A percentile compares a stretch with the other conserved stretches of the same genome.
These are phyloP conservation scores for Colletotrichum truncatum DNA, from an alignment of 2,329 filamentous ascomycete species.

Conservation along the genomic window DNA sequence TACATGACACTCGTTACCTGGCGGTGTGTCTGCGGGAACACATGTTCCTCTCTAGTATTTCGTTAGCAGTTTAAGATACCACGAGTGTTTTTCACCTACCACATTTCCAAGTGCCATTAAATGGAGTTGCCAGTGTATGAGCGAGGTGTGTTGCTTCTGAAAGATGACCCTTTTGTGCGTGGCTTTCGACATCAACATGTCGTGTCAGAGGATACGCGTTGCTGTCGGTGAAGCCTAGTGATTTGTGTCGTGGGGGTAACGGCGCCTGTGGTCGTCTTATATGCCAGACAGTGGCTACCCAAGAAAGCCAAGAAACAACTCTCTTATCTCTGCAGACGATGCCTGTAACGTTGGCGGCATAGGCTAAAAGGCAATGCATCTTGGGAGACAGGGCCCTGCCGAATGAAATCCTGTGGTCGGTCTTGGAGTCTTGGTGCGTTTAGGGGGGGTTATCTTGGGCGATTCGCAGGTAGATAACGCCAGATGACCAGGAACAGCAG, in stretches of 20 bases:
- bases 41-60: background rate
- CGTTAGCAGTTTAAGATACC: conserved; percentile 29
- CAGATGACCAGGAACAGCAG: conserved; percentile 7
- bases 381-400: conserved; percentile 1
- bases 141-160: background rate
- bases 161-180: no score
- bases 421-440: background rate
- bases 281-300: background rate
- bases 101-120: background rate
- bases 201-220: no score
- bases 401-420: background rate
- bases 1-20: background rate
- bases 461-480: conserved; percentile 8
- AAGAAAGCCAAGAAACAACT: background rate
- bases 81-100: conserved; percentile 12
- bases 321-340: background rate
- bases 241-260: background rate
- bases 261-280: background rate
- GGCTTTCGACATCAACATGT: no score
- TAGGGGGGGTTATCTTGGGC: background rate
- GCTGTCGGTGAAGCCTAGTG: no score
- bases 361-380: background rate
- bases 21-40: background rate
- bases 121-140: no score
- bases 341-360: background rate